phyloP scores from a whole-genome alignment of 1,139 yeast genomes.

The Blastobotrys proliferans region DNA sequence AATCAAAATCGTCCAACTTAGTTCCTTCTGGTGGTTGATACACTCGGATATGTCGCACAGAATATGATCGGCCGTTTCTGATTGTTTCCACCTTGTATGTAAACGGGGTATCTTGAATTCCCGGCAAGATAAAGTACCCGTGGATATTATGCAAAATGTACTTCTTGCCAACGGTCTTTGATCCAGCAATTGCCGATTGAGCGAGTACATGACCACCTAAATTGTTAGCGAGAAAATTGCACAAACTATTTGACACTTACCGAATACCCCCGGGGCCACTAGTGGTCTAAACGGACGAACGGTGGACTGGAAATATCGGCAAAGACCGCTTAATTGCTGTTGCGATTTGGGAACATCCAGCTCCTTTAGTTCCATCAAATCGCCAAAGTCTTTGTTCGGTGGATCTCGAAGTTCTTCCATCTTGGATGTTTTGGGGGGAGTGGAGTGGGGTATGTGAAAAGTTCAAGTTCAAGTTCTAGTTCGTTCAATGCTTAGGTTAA shows the following conservation, averaged over 20 bases:
- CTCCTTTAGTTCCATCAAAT: constrained; percentile 25
- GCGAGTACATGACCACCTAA: constrained; percentile 34
- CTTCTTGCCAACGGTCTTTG: constrained; percentile 25
- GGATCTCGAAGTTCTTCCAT: constrained; percentile 16
- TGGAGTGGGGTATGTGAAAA: too few relatives aligned
- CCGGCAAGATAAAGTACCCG: constrained; percentile 34
- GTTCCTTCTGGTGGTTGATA: constrained; percentile 26
- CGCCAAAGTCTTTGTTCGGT: constrained; percentile 24
- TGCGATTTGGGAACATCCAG: constrained; percentile 19
- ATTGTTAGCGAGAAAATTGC: neutral
- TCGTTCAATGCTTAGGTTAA: too few relatives aligned
- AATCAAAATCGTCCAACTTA: constrained; percentile 18
- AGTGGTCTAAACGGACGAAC: constrained; percentile 27
- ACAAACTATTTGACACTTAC: constrained; percentile 13
- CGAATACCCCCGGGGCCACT: constrained; percentile 31
- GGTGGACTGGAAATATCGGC: constrained; percentile 25
- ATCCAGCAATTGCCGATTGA: constrained; percentile 30
- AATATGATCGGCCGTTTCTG: constrained; percentile 30
- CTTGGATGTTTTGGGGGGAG: too few relatives aligned
- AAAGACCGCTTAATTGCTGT: constrained; percentile 5
- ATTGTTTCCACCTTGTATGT: constrained; percentile 29
- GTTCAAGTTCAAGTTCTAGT: too few relatives aligned
- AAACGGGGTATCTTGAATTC: constrained; percentile 30
- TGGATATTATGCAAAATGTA: constrained; percentile 24
- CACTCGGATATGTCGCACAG: constrained; percentile 30